These are phyloP conservation scores for Paramecium octaurelia DNA, from an alignment of 73 alveolate genomes.

Conservation along the genomic window DNA sequence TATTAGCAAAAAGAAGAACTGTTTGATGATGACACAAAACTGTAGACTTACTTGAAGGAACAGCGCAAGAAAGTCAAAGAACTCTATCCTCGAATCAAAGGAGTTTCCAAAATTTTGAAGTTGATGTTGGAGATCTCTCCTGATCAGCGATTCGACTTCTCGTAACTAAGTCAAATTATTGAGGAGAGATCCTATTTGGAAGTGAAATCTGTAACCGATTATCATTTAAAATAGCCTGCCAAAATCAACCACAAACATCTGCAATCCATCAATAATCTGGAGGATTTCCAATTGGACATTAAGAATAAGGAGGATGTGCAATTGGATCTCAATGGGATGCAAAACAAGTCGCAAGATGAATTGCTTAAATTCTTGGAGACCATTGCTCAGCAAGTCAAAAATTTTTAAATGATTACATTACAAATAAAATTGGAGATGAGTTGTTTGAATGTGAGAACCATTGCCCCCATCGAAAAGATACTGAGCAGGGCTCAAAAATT, in stretches of 20 bases:
- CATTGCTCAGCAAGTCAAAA: neutral
- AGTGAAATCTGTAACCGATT: neutral
- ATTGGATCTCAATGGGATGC: constrained; percentile 6
- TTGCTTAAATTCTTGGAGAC: neutral
- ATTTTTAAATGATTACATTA: neutral
- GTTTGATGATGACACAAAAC: neutral
- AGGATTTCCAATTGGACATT: neutral
- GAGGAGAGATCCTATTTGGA: constrained; percentile 5
- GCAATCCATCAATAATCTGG: neutral
- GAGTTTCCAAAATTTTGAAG: constrained; percentile 20
- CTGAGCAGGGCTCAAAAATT: neutral
- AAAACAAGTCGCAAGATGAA: neutral
- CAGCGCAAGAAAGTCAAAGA: neutral
- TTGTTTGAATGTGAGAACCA: constrained; percentile 21
- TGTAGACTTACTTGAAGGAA: neutral
- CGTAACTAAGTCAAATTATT: neutral
- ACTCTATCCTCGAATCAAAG: neutral
- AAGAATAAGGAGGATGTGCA: neutral
- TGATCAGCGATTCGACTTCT: neutral
- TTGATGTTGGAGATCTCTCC: neutral
- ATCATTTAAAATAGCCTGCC: neutral
- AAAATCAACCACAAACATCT: neutral
- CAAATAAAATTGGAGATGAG: constrained; percentile 22
- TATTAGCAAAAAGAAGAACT: neutral
- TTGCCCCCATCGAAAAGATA: neutral